Evolutionary conservation across 192 early-diverging fungal genomes (phyloP), one percentile per base, ranked within the genome.

Genomic region (Umbelopsis sp.): DNA sequence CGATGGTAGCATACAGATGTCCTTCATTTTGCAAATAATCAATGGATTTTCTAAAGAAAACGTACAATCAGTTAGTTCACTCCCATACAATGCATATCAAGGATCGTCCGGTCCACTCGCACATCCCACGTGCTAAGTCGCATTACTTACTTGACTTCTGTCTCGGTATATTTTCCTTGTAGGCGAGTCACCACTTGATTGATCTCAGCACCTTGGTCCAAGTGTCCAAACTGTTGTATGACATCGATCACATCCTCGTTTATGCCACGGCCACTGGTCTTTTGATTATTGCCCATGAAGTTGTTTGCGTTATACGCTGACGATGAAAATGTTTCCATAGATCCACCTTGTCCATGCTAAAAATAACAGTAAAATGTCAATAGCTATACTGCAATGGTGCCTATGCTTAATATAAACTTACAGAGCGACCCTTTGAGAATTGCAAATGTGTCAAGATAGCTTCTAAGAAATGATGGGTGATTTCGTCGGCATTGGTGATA

Each of bases 381-480:
- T 26, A 14, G 17, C 11, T 4, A 29, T 29, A 25, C 8, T 25
- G 25, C 0, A 34, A 11, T 11, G 34, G 17, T 14, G 2, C 1
- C 12, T 17, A 62, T 7, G 26, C 0, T 62, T 2, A 62, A 2
- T 11, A 31, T 41, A 16, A 21, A 74, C 77, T 70, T 65, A 77
- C 71, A 77, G 77, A 68, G 66, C 78, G 70, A 21, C 71, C 74
- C 47, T 78, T 77, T 36, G 88, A 91, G 29, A 85, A 74, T 47
- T 71, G 77, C 68, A 92, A 70, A 68, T 95, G 91, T 24, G 82
- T 84, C 32, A 85, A 82, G 16, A 90, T 86, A 65, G 83, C 87
- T 62, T 92, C 89, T 41, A 95, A 72, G 43, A 84, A 84, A 72
- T 95, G 95, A 71, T 87, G 92, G 0, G 91, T 85, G 45, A 95